Evolutionary conservation across 2,329 filamentous ascomycete species (phyloP).

Genomic region (Coniochaeta prunicola): DNA sequence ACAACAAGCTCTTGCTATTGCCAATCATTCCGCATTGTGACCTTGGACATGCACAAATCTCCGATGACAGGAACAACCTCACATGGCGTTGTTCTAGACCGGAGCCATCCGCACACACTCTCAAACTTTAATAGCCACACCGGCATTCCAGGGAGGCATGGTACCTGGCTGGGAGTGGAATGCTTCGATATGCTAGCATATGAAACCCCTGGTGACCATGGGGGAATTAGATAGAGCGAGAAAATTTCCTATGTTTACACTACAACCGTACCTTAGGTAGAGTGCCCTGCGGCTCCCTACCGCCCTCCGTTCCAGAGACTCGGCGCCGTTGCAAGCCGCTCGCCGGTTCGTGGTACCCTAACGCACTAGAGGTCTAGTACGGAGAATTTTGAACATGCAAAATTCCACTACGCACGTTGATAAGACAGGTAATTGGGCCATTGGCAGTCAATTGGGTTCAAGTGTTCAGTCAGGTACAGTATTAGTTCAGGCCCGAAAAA

Average conservation of each 20-base stretch:
- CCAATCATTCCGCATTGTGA: background rate
- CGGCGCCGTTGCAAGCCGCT: background rate
- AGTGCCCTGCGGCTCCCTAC: background rate
- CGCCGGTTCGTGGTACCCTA: background rate
- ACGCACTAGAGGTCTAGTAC: too few species aligned
- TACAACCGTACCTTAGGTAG: too few species aligned
- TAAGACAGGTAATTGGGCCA: background rate
- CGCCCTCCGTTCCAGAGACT: background rate
- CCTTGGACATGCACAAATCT: background rate
- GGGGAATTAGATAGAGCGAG: background rate
- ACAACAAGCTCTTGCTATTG: background rate
- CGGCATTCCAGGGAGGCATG: background rate
- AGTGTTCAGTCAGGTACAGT: too few species aligned
- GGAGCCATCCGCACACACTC: background rate
- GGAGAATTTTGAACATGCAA: background rate
- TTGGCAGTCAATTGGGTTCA: background rate
- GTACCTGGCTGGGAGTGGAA: background rate
- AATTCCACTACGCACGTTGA: background rate
- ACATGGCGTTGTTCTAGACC: background rate
- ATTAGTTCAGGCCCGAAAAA: background rate
- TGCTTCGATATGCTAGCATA: background rate
- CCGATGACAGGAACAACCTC: background rate
- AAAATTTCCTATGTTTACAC: background rate
- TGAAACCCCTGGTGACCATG: background rate
- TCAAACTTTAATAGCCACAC: background rate